A percentile compares a stretch with the other conserved stretches of the same genome.
Evolutionary conservation across 768 basidiomycete genomes (phyloP).

Genomic region (Mrakia gelida): DNA sequence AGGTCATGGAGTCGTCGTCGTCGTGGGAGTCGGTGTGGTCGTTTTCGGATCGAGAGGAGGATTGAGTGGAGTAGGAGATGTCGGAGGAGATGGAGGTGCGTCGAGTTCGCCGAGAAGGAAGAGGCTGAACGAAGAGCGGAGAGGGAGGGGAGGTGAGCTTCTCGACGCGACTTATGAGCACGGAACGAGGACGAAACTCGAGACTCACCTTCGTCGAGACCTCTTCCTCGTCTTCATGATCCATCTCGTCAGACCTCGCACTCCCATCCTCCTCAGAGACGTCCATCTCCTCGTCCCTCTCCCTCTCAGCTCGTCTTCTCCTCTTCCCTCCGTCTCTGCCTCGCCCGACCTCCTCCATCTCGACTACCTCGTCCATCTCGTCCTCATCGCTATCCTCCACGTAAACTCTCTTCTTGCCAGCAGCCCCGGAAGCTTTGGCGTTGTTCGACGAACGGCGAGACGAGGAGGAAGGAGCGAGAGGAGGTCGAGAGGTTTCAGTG

Average conservation of each 20-base stretch:
- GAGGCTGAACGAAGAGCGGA: neutral
- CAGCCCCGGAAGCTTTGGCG: neutral
- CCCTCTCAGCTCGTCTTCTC: neutral
- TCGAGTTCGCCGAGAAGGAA: neutral
- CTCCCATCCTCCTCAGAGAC: neutral
- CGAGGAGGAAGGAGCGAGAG: neutral
- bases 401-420: neutral
- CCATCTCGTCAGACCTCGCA: neutral
- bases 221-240: constrained; percentile 13
- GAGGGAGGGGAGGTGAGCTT: neutral
- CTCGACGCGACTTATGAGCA: neutral
- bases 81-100: neutral
- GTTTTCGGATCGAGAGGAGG: neutral
- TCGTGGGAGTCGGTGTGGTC: neutral
- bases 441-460: neutral
- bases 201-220: constrained; percentile 2
- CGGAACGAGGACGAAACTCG: neutral
- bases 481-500: neutral
- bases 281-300: constrained; percentile 8
- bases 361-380: neutral
- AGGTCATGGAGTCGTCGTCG: constrained; percentile 13
- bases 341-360: neutral
- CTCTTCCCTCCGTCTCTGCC: constrained; percentile 10
- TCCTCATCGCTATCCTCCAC: constrained; percentile 3
- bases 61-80: neutral